These are phyloP conservation scores for Lactifluus echinatus DNA, from an alignment of 768 basidiomycete genomes.

Conservation along the genomic window DNA sequence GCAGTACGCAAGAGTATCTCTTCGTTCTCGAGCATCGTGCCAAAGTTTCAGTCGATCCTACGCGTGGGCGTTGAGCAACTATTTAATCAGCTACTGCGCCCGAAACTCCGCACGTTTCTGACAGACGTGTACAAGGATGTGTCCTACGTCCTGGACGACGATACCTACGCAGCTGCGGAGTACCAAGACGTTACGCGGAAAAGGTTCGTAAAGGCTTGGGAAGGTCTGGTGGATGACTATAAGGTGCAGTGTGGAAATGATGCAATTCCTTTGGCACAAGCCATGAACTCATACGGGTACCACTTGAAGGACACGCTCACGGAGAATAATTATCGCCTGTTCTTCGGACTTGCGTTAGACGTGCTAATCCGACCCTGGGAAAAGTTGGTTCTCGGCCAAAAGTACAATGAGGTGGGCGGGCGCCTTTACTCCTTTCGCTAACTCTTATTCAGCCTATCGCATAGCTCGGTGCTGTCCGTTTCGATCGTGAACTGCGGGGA, in stretches of 20 bases:
- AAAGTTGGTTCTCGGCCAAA: conserved; percentile 69
- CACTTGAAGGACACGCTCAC: conserved; percentile 74
- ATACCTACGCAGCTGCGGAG: conserved; percentile 73
- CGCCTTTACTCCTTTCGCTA: not conserved
- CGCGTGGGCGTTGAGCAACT: conserved; percentile 89
- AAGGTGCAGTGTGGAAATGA: conserved; percentile 41
- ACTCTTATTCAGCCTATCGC: not conserved
- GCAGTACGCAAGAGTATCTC: conserved; percentile 40
- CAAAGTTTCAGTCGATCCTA: conserved; percentile 62
- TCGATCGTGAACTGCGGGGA: conserved; percentile 85
- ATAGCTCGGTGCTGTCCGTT: conserved; percentile 91
- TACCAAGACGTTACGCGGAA: conserved; percentile 82
- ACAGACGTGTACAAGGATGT: conserved; percentile 87
- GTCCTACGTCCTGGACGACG: conserved; percentile 84
- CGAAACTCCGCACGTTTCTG: conserved; percentile 75
- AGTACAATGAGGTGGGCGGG: conserved; percentile 73
- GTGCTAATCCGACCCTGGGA: conserved; percentile 94
- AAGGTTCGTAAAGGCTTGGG: conserved; percentile 87
- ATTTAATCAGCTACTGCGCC: conserved; percentile 90
- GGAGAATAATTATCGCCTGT: conserved; percentile 75
- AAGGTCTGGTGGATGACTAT: conserved; percentile 75
- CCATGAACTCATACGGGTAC: not conserved
- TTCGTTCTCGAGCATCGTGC: conserved; percentile 43
- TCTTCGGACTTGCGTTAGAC: conserved; percentile 82
- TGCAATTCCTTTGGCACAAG: too few relatives aligned